Evolutionary conservation across 2,329 filamentous ascomycete genomes (phyloP).

Genomic region (Colletotrichum australisinense): DNA sequence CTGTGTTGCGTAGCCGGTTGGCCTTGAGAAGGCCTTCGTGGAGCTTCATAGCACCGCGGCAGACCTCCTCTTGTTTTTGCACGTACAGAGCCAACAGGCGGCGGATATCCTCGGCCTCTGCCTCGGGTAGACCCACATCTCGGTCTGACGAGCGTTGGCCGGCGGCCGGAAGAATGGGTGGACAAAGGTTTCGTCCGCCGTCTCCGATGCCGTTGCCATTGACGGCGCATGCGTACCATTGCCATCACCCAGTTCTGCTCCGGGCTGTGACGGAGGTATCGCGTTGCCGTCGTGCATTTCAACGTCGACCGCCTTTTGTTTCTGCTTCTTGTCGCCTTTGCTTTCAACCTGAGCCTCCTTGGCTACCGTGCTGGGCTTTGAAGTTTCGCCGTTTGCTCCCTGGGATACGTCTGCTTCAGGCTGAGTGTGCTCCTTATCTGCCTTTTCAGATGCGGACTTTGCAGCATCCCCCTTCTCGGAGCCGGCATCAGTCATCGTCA

Average conservation of each 20-base stretch:
- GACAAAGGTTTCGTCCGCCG: slow-evolving; percentile 64
- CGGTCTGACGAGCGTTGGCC: slow-evolving; percentile 70
- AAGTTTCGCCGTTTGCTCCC: slow-evolving; percentile 10
- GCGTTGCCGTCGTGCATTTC: slow-evolving; percentile 18
- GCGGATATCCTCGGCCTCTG: slow-evolving; percentile 83
- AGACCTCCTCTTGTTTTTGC: slow-evolving; percentile 88
- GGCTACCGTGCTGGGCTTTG: neutral
- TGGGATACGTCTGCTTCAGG: slow-evolving; percentile 38
- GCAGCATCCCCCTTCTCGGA: slow-evolving; percentile 9
- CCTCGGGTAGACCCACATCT: slow-evolving; percentile 76
- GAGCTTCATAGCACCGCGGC: slow-evolving; percentile 75
- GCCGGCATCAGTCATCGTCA: slow-evolving; percentile 38
- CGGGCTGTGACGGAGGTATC: neutral
- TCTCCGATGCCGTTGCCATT: slow-evolving; percentile 21
- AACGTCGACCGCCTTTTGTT: slow-evolving; percentile 28
- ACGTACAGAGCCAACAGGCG: slow-evolving; percentile 80
- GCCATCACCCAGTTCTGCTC: neutral
- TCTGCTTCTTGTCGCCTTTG: slow-evolving; percentile 22
- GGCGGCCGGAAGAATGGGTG: slow-evolving; percentile 82
- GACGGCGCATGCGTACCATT: slow-evolving; percentile 31
- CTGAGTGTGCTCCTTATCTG: slow-evolving; percentile 13
- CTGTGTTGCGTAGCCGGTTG: slow-evolving; percentile 76
- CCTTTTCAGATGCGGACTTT: slow-evolving; percentile 12
- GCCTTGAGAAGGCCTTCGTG: slow-evolving; percentile 79
- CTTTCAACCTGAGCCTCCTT: slow-evolving; percentile 31